Conservation (phyloP, 1,139 yeast species). For the Arxiozyma slooffiae region DNA sequence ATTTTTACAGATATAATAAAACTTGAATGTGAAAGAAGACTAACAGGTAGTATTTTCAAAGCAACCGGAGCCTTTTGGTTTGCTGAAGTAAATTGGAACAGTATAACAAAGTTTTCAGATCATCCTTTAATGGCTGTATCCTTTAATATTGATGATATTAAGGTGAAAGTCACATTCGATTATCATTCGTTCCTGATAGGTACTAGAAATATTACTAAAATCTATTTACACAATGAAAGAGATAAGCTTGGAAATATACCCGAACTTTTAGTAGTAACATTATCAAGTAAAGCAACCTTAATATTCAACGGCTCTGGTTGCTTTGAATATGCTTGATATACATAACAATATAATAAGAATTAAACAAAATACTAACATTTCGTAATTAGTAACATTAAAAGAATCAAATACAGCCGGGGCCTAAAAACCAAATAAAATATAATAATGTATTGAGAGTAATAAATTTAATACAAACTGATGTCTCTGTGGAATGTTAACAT, state of each 20-base stretch:
- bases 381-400: constrained; percentile 57
- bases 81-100: constrained; percentile 65
- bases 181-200: constrained; percentile 73
- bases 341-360: constrained; percentile 62
- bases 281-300: constrained; percentile 47
- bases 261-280: constrained; percentile 54
- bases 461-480: constrained; percentile 41
- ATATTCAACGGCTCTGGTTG: constrained; percentile 73
- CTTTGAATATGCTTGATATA: constrained; percentile 72
- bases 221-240: constrained; percentile 62
- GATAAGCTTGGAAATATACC: constrained; percentile 38
- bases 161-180: constrained; percentile 62
- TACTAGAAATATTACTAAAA: constrained; percentile 39
- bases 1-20: constrained; percentile 48
- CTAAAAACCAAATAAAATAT: constrained; percentile 13
- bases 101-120: constrained; percentile 37
- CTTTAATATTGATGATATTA: constrained; percentile 46
- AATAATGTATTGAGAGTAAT: constrained; percentile 21
- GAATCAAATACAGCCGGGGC: constrained; percentile 24
- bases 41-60: constrained; percentile 61
- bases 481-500: constrained; percentile 51
- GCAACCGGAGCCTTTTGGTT: constrained; percentile 45
- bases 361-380: constrained; percentile 59
- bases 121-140: constrained; percentile 64
- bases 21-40: constrained; percentile 59